Evolutionary conservation across 208 protist genomes (phyloP), one percentile per base, ranked within the genome.

Genomic region (Crithidia fasciculata): DNA sequence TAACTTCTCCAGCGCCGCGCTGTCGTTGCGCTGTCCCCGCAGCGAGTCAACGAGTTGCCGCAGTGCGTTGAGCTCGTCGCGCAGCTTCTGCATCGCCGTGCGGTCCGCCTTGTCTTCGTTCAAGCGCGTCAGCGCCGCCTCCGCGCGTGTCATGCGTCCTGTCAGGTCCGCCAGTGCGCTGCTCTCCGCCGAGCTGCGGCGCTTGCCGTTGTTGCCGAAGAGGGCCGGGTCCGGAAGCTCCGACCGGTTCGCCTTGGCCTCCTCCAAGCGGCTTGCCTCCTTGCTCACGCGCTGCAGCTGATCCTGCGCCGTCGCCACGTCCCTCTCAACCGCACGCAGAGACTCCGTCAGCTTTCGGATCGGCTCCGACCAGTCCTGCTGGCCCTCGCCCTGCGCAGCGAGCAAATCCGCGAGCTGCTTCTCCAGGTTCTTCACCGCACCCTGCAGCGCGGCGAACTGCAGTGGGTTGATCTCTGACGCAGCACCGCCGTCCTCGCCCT

Each of bases 71-170:
- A 96, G 65, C 12, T 96, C 87, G 55, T 96, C 89, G 18, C 80
- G 81, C 68, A 96, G 75, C n/a, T 82, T 88, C 71, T 93, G 86
- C 43, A 96, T 64, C 2, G 82, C 81, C 8, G 68, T 61, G 18
- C 78, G 75, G 69, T 96, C 86, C 0, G 91, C 91, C 84, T 96
- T 96, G 53, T 74, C 58, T 43, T 91, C 83, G 18, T 87, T 82
- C 18, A 95, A 64, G n/a, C 63, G 60, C 9, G 69, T 71, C 13
- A 89, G 68, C 16, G 61, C 66, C 36, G 61, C 44, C 52, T 80
- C 68, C n/a, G 83, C 60, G 6, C 82, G 72, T 15, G 75, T 52
- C 47, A 91, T 62, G 55, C 74, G 83, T 44, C 49, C 12, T n/a
- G 57, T n/a, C 36, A 94, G 40, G 5, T 88, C 85, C 10, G 78